phyloP scores from a whole-genome alignment of 2,329 filamentous ascomycete species.

The Cadophora gregata region DNA sequence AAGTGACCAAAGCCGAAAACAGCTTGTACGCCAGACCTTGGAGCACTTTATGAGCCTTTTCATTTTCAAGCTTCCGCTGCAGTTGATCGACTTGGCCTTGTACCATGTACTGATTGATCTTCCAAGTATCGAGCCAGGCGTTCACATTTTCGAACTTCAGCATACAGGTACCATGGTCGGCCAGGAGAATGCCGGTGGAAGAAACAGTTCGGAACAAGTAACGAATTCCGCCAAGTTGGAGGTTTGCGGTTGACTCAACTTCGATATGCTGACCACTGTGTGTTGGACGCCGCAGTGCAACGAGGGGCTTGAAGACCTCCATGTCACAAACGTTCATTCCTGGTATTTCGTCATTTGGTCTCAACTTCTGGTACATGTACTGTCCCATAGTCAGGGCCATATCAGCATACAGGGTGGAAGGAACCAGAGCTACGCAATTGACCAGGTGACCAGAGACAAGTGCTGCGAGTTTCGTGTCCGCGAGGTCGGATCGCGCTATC shows the following conservation, averaged over 20 bases:
- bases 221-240: background rate
- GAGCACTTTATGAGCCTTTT: conserved; percentile 73
- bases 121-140: conserved; percentile 57
- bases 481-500: no score
- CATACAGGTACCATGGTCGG: conserved; percentile 65
- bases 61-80: conserved; percentile 57
- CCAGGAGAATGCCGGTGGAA: conserved; percentile 29
- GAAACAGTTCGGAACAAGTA: conserved; percentile 14
- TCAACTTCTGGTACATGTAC: conserved; percentile 69
- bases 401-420: conserved; percentile 63
- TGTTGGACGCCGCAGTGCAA: background rate
- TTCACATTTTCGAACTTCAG: conserved; percentile 57
- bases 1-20: conserved; percentile 61
- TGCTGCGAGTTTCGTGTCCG: conserved; percentile 60
- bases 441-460: conserved; percentile 63
- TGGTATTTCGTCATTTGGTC: conserved; percentile 60
- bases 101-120: conserved; percentile 72
- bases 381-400: conserved; percentile 69
- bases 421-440: conserved; percentile 63
- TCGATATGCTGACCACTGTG: background rate
- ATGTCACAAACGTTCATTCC: conserved; percentile 73
- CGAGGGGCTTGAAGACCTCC: conserved; percentile 75
- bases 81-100: conserved; percentile 66
- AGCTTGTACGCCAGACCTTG: conserved; percentile 79
- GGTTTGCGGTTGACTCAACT: conserved; percentile 19